Evolutionary conservation across 2,329 filamentous ascomycete species (phyloP), one percentile per base, ranked within the genome.

Genomic region (Hawksworthiomyces lignivorus): DNA sequence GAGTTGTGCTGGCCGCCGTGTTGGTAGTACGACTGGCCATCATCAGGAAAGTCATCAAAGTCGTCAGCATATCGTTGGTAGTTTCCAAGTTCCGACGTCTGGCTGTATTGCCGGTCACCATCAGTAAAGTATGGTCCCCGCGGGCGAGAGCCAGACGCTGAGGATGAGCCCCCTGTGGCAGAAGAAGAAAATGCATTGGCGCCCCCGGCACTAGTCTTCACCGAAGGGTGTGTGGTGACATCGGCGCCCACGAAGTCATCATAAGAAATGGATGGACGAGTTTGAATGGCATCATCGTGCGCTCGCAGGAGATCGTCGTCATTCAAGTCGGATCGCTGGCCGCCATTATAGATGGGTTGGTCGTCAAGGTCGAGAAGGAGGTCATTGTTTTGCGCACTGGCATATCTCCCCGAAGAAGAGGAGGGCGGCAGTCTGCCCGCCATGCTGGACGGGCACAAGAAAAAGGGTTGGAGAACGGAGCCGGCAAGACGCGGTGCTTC

Each of bases 11-110:
- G 70, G 38, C 73, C 76, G 32, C 82, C 77, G 48, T 87, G 79
- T 56, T 94, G 92, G 63, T 94, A 95, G 53, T 83, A 84, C 48
- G 85, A 87, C 49, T 82, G 80, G 49, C 79, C 79, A 56, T 95
- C 88, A 47, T 87, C 81, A 30, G 73, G 76, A 50, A 81, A 82
- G 55, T 94, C 86, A 60, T 96, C 88, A 46, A 85, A 73, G 62
- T 94, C 88, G 61, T 84, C 79, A 35, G 88, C 90, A 58, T 98
- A 97, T 48, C 87, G 77, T 59, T 89, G 83, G 64, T 94, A 97
- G 64, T 96, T 92, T 58, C 82, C 73, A 48, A 96, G 63, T 14
- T 81, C 89, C 1, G 87, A 90, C 0, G 83, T 84, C 60, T 97
- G 90, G 60, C 75, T 80, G 52, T 71, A 75, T 46, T 77, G 70